Evolutionary conservation across 257 asterid species (phyloP).

Genomic region (Cordia subcordata): DNA sequence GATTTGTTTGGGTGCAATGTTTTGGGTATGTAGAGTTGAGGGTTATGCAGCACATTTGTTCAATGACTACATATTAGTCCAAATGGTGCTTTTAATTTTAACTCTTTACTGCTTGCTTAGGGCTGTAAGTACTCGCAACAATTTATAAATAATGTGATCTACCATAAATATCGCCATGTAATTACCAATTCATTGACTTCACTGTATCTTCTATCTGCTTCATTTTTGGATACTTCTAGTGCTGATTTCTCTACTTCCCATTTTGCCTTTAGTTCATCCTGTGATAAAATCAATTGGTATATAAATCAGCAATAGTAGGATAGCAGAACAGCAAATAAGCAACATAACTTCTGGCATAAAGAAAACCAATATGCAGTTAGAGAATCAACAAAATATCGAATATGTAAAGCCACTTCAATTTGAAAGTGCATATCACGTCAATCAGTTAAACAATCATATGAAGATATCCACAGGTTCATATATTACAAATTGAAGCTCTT

Average conservation of each 20-base stretch:
- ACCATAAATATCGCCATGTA: background rate
- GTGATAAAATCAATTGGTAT: conserved; percentile 14
- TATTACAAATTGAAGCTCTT: no score
- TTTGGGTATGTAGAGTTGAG: no score
- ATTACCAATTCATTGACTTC: conserved; percentile 70
- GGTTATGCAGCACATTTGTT: no score
- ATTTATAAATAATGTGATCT: background rate
- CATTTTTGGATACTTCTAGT: conserved; percentile 64
- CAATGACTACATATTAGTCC: background rate
- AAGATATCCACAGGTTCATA: no score
- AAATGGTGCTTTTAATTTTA: no score
- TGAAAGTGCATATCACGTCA: no score
- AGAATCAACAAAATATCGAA: no score
- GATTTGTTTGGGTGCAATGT: no score
- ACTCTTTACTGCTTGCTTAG: no score
- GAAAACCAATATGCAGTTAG: background rate
- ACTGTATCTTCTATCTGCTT: conserved; percentile 63
- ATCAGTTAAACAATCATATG: no score
- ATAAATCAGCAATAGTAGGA: background rate
- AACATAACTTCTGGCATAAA: background rate
- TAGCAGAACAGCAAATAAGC: background rate
- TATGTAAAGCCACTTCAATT: no score
- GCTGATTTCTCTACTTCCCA: conserved; percentile 70
- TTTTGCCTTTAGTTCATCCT: conserved; percentile 68
- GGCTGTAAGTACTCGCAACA: background rate